phyloP scores from a whole-genome alignment of 2,329 filamentous ascomycete genomes.

The Hymenoscyphus infarciens region DNA sequence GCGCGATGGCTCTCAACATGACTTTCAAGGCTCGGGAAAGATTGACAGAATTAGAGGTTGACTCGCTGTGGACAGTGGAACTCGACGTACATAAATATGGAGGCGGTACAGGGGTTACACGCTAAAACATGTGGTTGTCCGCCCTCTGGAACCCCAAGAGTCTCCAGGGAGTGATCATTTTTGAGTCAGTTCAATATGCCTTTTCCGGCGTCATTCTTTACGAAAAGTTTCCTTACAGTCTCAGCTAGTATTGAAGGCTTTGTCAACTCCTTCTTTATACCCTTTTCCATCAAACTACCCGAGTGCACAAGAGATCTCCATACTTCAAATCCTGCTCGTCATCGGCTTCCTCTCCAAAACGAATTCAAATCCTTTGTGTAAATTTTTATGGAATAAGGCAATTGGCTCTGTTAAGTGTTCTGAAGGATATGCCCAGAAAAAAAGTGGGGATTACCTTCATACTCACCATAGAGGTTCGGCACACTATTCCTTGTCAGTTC shows the following conservation, averaged over 20 bases:
- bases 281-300: too few relatives aligned
- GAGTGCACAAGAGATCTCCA: not conserved
- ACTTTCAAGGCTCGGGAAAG: not conserved
- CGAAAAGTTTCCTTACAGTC: too few relatives aligned
- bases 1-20: not conserved
- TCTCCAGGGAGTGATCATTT: not conserved
- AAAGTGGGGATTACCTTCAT: slow-evolving; percentile 38
- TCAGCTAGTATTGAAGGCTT: too few relatives aligned
- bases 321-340: not conserved
- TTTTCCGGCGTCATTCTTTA: not conserved
- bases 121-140: not conserved
- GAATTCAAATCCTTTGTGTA: slow-evolving; percentile 19
- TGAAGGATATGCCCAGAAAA: slow-evolving; percentile 38
- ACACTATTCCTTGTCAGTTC: slow-evolving; percentile 26
- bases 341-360: slow-evolving; percentile 6
- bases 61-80: not conserved
- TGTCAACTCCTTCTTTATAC: too few relatives aligned
- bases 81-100: not conserved
- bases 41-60: not conserved
- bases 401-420: slow-evolving; percentile 13
- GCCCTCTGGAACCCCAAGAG: not conserved
- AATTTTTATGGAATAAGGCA: slow-evolving; percentile 12
- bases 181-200: not conserved
- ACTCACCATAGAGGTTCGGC: slow-evolving; percentile 33
- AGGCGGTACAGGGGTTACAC: not conserved